Evolutionary conservation across 208 protist genomes (phyloP), one percentile per base, ranked within the genome.

Genomic region (Trypanosoma scelopori): DNA sequence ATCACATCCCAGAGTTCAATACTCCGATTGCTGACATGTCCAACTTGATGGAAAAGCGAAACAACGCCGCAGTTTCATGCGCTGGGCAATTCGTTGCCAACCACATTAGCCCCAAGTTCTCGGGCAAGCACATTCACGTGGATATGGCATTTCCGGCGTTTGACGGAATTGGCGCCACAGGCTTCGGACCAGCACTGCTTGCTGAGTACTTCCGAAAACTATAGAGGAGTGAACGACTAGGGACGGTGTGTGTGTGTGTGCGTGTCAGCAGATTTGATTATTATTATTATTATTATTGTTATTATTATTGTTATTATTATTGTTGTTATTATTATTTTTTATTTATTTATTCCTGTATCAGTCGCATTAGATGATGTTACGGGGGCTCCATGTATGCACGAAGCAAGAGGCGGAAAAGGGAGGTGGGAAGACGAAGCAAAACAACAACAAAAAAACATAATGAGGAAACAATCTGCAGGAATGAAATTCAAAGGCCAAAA

Each of bases 141-240:
- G 91, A 96, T 76, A 78, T 96, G 55, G 91, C 91, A 25, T 89
- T 76, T 55, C 91, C 91, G 5, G 65, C 69, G 42, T 91, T 82
- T 49, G 74, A 88, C 52, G 60, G 56, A 18, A 55, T 68, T 15
- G 82, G 83, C n/a, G 88, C 79, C 3, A 91, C 88, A 5, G 88
- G 88, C 52, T 94, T 86, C 64, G 88, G 88, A 32, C 79, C 91
- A n/a, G 69, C 74, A 47, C 74, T 94, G 16, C 56, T 92, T 1
- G 73, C 65, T 43, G 81, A 85, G 66, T 89, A 83, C 69, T 52
- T 82, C 28, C 37, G 61, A 6, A 43, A 73, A 48, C 23, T 79
- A 52, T 74, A 50, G 48, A 1, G 16, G 20, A n/a, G 23, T 15
- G 6, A 20, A 32, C 4, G 39, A n/a, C n/a, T n/a, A n/a, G n/a